A percentile compares a stretch with the other conserved stretches of the same genome.
Conservation (phyloP, 129 eudicot genomes). For the sunflower (Helianthus annuus) region HanXRQr2.0-SUNRISE NC_035447.2:50999117-50999616, state of each 20-base stretch:
- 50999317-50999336: constrained; percentile 89
- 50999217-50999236: constrained; percentile 65
- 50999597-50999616: not conserved
- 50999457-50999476: not conserved
- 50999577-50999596: not conserved
- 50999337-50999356: constrained; percentile 99
- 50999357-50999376: constrained; percentile 69
- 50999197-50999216: constrained; percentile 45
- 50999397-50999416: constrained; percentile 34
- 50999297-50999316: constrained; percentile 36
- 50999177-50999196: not conserved
- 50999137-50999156: not conserved
- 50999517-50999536: constrained; percentile 65
- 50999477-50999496: constrained; percentile 71
- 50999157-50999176: not conserved
- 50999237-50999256: constrained; percentile 50
- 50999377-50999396: constrained; percentile 54
- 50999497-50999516: constrained; percentile 61
- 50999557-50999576: not conserved
- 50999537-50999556: constrained; percentile 87
- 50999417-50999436: not conserved
- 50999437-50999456: not conserved
- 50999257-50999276: constrained; percentile 16
- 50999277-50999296: constrained; percentile 8
- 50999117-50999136: not conserved